These are phyloP conservation scores for Trichoderma sp. DNA, from an alignment of 2,329 filamentous ascomycete species.

Conservation along the genomic window DNA sequence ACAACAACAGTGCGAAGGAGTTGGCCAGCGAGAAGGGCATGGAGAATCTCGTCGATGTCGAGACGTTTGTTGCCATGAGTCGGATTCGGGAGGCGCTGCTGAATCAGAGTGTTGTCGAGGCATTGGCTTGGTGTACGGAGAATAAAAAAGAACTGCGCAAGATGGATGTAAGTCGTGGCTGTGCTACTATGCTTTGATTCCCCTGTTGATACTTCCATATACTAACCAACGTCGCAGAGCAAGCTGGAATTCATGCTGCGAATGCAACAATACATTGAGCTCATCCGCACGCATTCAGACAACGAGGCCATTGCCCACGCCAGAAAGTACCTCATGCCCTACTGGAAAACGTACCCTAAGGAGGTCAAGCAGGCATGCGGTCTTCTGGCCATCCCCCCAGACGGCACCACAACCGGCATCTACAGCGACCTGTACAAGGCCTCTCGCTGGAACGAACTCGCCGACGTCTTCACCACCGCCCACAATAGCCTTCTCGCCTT, in stretches of 20 bases:
- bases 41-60: slow-evolving; percentile 78
- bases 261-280: slow-evolving; percentile 91
- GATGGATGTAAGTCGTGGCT: slow-evolving; percentile 58
- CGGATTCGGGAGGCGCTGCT: slow-evolving; percentile 71
- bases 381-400: slow-evolving; percentile 69
- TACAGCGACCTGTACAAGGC: slow-evolving; percentile 65
- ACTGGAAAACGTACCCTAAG: slow-evolving; percentile 63
- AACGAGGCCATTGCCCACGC: slow-evolving; percentile 79
- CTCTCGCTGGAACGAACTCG: slow-evolving; percentile 71
- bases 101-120: slow-evolving; percentile 69
- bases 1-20: slow-evolving; percentile 70
- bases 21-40: slow-evolving; percentile 75
- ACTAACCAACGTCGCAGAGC: slow-evolving; percentile 47
- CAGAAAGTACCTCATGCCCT: slow-evolving; percentile 73
- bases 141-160: slow-evolving; percentile 92
- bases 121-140: slow-evolving; percentile 85
- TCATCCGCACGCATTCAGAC: slow-evolving; percentile 66
- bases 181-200: not conserved
- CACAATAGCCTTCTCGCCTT: slow-evolving; percentile 84
- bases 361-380: slow-evolving; percentile 73
- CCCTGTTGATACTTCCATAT: not conserved
- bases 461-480: slow-evolving; percentile 76
- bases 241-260: slow-evolving; percentile 91
- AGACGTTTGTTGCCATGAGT: slow-evolving; percentile 81
- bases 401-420: slow-evolving; percentile 40